These are phyloP conservation scores for Diaporthe sp. DNA, from an alignment of 2,329 filamentous ascomycete species.

Conservation along the genomic window DNA sequence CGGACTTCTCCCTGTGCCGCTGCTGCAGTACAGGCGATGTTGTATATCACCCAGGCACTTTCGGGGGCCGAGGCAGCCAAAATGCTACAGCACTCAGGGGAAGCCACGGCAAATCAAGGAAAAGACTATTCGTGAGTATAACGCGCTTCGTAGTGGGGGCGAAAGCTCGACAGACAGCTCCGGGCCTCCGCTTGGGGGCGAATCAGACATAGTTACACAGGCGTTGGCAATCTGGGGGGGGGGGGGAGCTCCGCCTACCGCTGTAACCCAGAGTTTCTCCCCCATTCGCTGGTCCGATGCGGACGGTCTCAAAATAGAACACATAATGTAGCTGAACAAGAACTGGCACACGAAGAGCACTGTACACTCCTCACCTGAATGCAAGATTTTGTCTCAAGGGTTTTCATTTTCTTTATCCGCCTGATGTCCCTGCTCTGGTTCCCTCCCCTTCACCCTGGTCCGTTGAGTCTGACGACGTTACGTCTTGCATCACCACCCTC, in stretches of 20 bases:
- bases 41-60: not conserved
- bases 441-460: not conserved
- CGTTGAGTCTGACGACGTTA: not conserved
- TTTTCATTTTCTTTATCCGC: not conserved
- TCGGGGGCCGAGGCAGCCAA: too few relatives aligned
- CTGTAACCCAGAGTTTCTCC: too few relatives aligned
- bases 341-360: not conserved
- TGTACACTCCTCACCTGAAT: not conserved
- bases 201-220: not conserved
- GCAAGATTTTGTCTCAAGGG: not conserved
- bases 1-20: not conserved
- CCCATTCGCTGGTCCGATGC: not conserved
- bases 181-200: not conserved
- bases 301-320: not conserved
- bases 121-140: not conserved
- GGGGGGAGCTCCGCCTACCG: too few relatives aligned
- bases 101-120: not conserved
- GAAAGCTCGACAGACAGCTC: not conserved
- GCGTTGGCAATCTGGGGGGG: not conserved
- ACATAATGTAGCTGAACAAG: not conserved
- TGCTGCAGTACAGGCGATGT: not conserved
- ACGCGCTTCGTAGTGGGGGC: not conserved
- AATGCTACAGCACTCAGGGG: not conserved
- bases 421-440: not conserved
- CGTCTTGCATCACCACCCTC: not conserved